Base-by-base conservation (phyloP, 495 filamentous ascomycete genomes). In the Tuber calosporum region DNA sequence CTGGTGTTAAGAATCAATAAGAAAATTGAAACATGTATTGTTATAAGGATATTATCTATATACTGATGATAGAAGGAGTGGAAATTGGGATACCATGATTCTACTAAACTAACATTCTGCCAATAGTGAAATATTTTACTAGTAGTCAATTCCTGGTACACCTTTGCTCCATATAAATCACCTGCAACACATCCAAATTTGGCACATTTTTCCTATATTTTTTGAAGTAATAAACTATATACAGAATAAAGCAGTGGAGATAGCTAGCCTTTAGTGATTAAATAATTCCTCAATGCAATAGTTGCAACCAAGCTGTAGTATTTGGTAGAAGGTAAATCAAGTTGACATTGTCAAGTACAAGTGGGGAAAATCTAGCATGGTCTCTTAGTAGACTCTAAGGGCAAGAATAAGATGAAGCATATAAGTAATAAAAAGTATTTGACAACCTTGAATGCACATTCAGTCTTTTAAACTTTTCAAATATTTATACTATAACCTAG, bases 121-220 rank as follows among this genome's bases (percentile, higher is more conserved):
- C 48, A 62, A 26, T 26, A 62, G 26, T 62, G 48, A 62, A 62
- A 62, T n/a, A 62, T 26, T 26, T 17, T 1, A 1, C 1, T 17
- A 62, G 48, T 62, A 62, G 48, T 62, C 19, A 62, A 26, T 26
- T 1, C 48, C 19, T 62, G 19, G 19, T 26, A 26, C 26, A 26
- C 48, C 19, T 62, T 62, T 19, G 48, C 48, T 19, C 19, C 26
- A 62, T 62, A 62, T 62, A 62, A 26, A 62, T 62, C 19, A 62
- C 48, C 26, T 62, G 48, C 48, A 62, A 62, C 26, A 62, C 48
- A 62, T 62, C 48, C 26, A 62, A 62, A 62, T 62, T 62, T 62
- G 48, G 1, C 48, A 62, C 48, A 1, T 19, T 17, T 62, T 17
- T 1, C 19, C 26, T 26, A 62, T 19, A 62, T 62, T 26, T 1